Evolutionary conservation across 257 asterid species (phyloP).

Genomic region (Solanum stenotomum): DNA sequence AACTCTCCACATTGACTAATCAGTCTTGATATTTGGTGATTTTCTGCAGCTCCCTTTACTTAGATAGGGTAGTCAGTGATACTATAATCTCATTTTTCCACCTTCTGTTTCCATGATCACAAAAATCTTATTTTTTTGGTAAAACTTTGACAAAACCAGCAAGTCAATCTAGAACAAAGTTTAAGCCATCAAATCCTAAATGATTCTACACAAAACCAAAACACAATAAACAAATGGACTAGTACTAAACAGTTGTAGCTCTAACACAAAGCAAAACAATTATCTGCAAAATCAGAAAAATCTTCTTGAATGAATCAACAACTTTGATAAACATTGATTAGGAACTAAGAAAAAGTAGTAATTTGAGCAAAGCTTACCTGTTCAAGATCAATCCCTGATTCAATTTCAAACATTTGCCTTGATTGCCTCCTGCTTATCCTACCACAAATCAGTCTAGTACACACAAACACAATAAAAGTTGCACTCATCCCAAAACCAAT

Average conservation of each 20-base stretch:
- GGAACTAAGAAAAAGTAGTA: background rate
- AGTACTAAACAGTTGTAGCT: background rate
- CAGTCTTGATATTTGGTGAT: background rate
- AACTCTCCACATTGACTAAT: background rate
- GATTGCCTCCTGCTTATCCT: conserved; percentile 63
- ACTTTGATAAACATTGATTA: background rate
- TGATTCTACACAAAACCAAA: background rate
- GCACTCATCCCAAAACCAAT: conserved; percentile 97
- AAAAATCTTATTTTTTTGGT: no score
- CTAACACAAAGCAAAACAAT: background rate
- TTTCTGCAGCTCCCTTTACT: background rate
- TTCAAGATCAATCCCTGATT: conserved; percentile 68
- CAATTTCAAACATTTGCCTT: conserved; percentile 61
- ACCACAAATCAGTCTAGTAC: conserved; percentile 77
- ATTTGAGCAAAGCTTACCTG: conserved; percentile 34
- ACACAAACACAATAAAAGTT: conserved; percentile 81
- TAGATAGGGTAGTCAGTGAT: background rate
- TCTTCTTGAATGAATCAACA: background rate
- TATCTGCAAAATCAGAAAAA: background rate
- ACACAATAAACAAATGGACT: background rate
- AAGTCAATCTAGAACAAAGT: background rate
- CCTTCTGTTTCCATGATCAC: background rate
- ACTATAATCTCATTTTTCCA: background rate
- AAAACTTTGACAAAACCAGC: background rate
- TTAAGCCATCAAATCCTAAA: background rate